A percentile compares a stretch with the other conserved stretches of the same genome.
Evolutionary conservation across 164 flowering plant species (phyloP).

Genomic region (Magnolia changhungtana): DNA sequence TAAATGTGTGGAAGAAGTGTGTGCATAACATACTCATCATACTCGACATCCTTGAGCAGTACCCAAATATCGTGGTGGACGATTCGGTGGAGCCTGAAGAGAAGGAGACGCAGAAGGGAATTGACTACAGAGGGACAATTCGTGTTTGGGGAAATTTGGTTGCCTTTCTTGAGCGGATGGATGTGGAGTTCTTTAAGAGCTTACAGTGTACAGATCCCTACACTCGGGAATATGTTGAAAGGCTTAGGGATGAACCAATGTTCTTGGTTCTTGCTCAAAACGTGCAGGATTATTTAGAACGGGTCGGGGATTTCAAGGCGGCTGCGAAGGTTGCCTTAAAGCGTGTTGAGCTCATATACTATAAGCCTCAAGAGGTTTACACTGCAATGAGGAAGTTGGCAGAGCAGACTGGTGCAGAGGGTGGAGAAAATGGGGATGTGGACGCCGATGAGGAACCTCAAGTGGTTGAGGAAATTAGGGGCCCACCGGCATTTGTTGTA

Average conservation of each 20-base stretch:
- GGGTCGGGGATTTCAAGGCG: slow-evolving; percentile 57
- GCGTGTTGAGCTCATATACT: slow-evolving; percentile 81
- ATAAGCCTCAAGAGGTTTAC: slow-evolving; percentile 90
- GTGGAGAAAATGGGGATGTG: slow-evolving; percentile 34
- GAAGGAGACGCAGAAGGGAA: slow-evolving; percentile 74
- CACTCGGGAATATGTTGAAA: slow-evolving; percentile 82
- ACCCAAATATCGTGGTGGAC: slow-evolving; percentile 75
- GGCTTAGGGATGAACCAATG: slow-evolving; percentile 83
- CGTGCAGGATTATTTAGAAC: slow-evolving; percentile 72
- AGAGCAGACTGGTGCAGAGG: slow-evolving; percentile 40
- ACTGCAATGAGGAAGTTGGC: slow-evolving; percentile 86
- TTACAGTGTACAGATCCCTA: slow-evolving; percentile 90
- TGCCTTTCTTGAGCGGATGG: slow-evolving; percentile 80
- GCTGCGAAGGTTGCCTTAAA: slow-evolving; percentile 83
- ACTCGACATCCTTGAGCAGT: slow-evolving; percentile 72
- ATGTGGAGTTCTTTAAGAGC: slow-evolving; percentile 84
- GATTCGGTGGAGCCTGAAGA: slow-evolving; percentile 81
- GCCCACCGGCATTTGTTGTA: slow-evolving; percentile 65
- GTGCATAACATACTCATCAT: slow-evolving; percentile 62
- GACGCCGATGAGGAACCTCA: slow-evolving; percentile 46
- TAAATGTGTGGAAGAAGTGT: slow-evolving; percentile 90
- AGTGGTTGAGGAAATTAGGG: slow-evolving; percentile 47
- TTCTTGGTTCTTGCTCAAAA: slow-evolving; percentile 78
- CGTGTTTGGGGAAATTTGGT: slow-evolving; percentile 87
- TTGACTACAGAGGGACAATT: slow-evolving; percentile 66